Percentiles rank a stretch among this genome's conserved stretches.
Conservation (phyloP, 768 basidiomycete species). For the Tulasnella sp. region DNA sequence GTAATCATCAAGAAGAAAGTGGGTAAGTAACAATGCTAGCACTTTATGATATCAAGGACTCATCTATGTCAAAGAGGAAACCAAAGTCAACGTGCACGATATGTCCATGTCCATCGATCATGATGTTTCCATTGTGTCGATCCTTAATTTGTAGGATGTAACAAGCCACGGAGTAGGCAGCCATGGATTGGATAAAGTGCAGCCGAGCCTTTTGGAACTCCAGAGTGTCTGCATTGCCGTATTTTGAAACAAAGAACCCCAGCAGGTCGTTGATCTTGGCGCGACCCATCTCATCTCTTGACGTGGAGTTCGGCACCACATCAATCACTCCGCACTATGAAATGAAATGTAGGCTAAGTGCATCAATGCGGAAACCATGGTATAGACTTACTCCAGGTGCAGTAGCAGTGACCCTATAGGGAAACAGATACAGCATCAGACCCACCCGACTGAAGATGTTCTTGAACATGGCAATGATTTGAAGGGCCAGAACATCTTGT, state of each 20-base stretch:
- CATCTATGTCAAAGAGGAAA: conserved; percentile 96
- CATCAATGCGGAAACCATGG: not conserved
- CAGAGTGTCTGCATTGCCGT: conserved; percentile 79
- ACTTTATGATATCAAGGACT: conserved; percentile 31
- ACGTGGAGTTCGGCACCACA: conserved; percentile 94
- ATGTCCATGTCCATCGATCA: conserved; percentile 97
- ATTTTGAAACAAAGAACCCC: conserved; percentile 87
- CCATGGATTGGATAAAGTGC: conserved; percentile 99
- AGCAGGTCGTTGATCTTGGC: conserved; percentile 94
- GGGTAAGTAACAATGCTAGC: conserved; percentile 12
- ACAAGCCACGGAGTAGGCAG: conserved; percentile 95
- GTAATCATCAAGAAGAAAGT: conserved; percentile 27
- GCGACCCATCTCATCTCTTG: conserved; percentile 97
- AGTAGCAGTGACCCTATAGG: conserved; percentile 94
- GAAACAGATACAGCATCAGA: conserved; percentile 80
- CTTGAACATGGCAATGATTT: conserved; percentile 99
- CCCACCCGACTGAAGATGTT: conserved; percentile 88
- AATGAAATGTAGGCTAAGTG: conserved; percentile 9
- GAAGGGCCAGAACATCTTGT: conserved; percentile 94
- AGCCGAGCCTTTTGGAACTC: conserved; percentile 84
- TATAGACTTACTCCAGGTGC: conserved; percentile 68
- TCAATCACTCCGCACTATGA: conserved; percentile 92
- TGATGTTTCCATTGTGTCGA: conserved; percentile 97
- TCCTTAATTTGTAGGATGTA: conserved; percentile 99
- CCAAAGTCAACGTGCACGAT: conserved; percentile 96